These are phyloP conservation scores for Tothia fuscella DNA, from an alignment of 2,329 filamentous ascomycete species.

Conservation along the genomic window DNA sequence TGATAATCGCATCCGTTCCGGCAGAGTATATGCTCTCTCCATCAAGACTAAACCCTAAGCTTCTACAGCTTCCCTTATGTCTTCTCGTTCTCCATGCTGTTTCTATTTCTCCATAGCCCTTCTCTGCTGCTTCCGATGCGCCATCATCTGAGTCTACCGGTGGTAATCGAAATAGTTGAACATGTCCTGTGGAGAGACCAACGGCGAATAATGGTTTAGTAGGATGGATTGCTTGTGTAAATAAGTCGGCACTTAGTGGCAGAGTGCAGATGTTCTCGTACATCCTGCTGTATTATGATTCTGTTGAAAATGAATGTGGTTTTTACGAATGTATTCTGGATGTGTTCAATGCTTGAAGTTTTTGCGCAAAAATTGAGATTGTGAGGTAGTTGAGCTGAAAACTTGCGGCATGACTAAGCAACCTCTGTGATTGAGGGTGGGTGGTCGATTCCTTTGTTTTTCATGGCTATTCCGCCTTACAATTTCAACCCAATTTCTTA, in stretches of 20 bases:
- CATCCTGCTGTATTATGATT: constrained; percentile 38
- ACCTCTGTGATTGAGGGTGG: no score
- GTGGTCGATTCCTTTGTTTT: no score
- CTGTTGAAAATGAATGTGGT: no score
- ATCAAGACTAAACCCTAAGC: constrained; percentile 65
- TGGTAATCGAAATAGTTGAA: constrained; percentile 68
- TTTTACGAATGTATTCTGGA: no score
- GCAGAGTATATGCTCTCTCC: constrained; percentile 54
- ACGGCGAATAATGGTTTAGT: constrained; percentile 73
- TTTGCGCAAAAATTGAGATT: no score
- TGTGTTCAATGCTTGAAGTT: no score
- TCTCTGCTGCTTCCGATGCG: constrained; percentile 39
- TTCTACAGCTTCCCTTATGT: constrained; percentile 89
- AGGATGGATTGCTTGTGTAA: constrained; percentile 79
- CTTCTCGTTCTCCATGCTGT: constrained; percentile 76
- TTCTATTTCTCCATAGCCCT: constrained; percentile 65
- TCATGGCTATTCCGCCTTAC: no score
- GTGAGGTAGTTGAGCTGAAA: no score
- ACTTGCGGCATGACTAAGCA: no score
- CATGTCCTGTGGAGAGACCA: constrained; percentile 73
- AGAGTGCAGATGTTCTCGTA: constrained; percentile 88
- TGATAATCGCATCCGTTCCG: constrained; percentile 52
- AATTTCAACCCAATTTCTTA: no score
- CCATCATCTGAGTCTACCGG: constrained; percentile 39
- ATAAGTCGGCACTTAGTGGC: constrained; percentile 74